These are phyloP conservation scores for Magnaporthiopsis rhizophila DNA, from an alignment of 2,329 filamentous ascomycete genomes.

Conservation along the genomic window DNA sequence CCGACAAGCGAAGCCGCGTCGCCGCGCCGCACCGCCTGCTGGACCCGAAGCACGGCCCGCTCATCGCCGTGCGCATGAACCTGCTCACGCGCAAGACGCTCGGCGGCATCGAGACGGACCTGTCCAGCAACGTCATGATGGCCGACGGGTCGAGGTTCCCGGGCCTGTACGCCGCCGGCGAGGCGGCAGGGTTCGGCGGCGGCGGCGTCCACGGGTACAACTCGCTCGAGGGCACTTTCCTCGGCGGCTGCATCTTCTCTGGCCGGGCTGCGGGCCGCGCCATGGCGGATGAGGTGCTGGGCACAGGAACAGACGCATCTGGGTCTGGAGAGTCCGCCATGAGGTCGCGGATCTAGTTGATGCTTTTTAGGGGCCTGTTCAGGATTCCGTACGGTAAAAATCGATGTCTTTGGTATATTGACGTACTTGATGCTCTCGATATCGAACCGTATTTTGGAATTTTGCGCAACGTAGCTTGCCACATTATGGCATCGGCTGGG, in stretches of 20 bases:
- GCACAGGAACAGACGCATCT: background rate
- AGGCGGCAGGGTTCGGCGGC: constrained; percentile 53
- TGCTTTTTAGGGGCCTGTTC: background rate
- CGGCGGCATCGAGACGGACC: constrained; percentile 51
- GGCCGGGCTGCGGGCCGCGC: constrained; percentile 47
- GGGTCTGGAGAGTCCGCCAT: background rate
- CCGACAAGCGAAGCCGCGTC: constrained; percentile 42
- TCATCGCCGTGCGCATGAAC: constrained; percentile 54
- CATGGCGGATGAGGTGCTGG: constrained; percentile 39
- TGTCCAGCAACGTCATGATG: constrained; percentile 46
- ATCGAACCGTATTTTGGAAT: too few species aligned
- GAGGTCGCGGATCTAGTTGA: background rate
- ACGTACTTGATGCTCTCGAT: too few species aligned
- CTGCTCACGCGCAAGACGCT: constrained; percentile 54
- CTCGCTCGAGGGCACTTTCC: constrained; percentile 53
- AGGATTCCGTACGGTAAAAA: background rate
- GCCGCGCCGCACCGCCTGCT: constrained; percentile 45
- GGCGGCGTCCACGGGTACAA: constrained; percentile 56
- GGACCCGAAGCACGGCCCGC: constrained; percentile 46
- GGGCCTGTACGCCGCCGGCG: constrained; percentile 52
- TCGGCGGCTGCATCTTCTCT: constrained; percentile 57
- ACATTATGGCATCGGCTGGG: too few species aligned
- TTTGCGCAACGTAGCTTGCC: too few species aligned
- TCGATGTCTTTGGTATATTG: too few species aligned
- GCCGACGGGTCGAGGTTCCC: constrained; percentile 39